Evolutionary conservation across 495 filamentous ascomycete species (phyloP).

Genomic region (Penicillium lividum): DNA sequence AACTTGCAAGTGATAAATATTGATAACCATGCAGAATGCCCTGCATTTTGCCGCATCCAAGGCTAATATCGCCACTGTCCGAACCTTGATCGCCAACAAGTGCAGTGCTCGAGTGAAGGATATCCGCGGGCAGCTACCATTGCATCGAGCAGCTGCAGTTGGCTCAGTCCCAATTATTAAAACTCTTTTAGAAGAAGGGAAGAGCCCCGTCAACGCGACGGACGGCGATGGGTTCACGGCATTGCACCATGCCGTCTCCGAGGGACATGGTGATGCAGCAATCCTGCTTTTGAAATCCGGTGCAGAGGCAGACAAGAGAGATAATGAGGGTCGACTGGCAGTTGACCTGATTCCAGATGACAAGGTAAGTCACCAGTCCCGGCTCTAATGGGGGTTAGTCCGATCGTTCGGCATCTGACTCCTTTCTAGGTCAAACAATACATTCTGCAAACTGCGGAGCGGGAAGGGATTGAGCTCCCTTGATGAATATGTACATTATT

Average conservation of each 20-base stretch:
- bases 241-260: slow-evolving; percentile 89
- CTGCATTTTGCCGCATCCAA: slow-evolving; percentile 94
- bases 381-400: slow-evolving; percentile 8
- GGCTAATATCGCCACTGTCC: slow-evolving; percentile 75
- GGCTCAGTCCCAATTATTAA: slow-evolving; percentile 85
- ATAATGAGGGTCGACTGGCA: slow-evolving; percentile 68
- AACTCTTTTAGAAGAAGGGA: slow-evolving; percentile 69
- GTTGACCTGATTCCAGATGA: slow-evolving; percentile 83
- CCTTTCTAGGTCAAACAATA: slow-evolving; percentile 64
- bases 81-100: slow-evolving; percentile 70
- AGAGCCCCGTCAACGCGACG: slow-evolving; percentile 83
- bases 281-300: slow-evolving; percentile 79
- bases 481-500: slow-evolving; percentile 10
- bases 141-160: slow-evolving; percentile 90
- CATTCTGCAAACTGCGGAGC: slow-evolving; percentile 77
- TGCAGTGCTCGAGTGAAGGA: slow-evolving; percentile 85
- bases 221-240: slow-evolving; percentile 83
- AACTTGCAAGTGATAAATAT: not conserved
- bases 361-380: slow-evolving; percentile 51
- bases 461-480: slow-evolving; percentile 76
- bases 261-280: slow-evolving; percentile 91
- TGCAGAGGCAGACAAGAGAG: slow-evolving; percentile 78
- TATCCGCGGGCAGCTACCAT: slow-evolving; percentile 77
- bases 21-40: slow-evolving; percentile 57
- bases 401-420: slow-evolving; percentile 1